Evolutionary conservation across 2,329 filamentous ascomycete genomes (phyloP).

Genomic region (Xylaria sp.): DNA sequence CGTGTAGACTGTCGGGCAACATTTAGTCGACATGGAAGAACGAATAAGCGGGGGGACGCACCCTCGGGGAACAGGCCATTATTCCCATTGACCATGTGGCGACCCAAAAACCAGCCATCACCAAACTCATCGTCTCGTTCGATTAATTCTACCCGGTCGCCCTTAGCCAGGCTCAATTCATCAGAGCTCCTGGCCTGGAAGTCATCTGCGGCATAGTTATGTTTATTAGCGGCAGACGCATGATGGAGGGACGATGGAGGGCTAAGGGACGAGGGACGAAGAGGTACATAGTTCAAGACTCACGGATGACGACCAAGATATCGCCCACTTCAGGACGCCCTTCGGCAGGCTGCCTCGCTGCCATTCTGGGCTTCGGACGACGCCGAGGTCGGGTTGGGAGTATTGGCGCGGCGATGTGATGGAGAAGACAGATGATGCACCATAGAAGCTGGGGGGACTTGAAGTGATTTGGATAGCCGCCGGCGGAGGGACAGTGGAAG

Average conservation of each 20-base stretch:
- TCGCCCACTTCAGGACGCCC: slow-evolving; percentile 71
- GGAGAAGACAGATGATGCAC: slow-evolving; percentile 12
- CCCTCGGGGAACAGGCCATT: slow-evolving; percentile 87
- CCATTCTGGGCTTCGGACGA: slow-evolving; percentile 51
- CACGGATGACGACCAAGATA: slow-evolving; percentile 76
- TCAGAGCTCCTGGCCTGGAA: slow-evolving; percentile 92
- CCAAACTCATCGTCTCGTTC: slow-evolving; percentile 90
- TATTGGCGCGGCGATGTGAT: slow-evolving; percentile 16
- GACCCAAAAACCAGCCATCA: slow-evolving; percentile 85
- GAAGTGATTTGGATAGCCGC: slow-evolving; percentile 13
- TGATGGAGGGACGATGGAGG: too few species aligned
- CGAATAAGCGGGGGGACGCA: slow-evolving; percentile 50
- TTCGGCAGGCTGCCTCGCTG: slow-evolving; percentile 56
- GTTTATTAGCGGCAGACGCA: slow-evolving; percentile 18
- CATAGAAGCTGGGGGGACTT: slow-evolving; percentile 9
- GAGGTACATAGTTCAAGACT: slow-evolving; percentile 52
- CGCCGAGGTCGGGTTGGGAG: slow-evolving; percentile 23
- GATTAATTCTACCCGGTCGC: slow-evolving; percentile 83
- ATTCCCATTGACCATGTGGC: slow-evolving; percentile 76
- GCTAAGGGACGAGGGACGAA: too few species aligned
- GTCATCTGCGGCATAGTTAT: slow-evolving; percentile 72
- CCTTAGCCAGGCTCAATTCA: slow-evolving; percentile 88
- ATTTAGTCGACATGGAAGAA: slow-evolving; percentile 31
- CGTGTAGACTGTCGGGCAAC: slow-evolving; percentile 65
- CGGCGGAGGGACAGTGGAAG: slow-evolving; percentile 16